phyloP scores from a whole-genome alignment of 148 eudicot genomes.

The Rhododendron molle region DNA sequence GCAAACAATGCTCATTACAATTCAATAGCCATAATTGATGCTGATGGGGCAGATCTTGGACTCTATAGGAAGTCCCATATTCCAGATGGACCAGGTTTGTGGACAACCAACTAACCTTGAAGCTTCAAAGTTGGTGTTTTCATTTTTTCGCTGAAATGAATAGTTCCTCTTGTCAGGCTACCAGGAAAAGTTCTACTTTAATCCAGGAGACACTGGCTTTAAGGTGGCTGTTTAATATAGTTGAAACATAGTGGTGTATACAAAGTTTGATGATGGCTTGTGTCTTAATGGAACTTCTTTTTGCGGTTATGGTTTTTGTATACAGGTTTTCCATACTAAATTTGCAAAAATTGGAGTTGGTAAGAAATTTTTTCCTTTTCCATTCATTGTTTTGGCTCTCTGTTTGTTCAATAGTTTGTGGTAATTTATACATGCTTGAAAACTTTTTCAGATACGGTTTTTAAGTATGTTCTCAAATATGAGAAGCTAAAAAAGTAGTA shows the following conservation, averaged over 20 bases:
- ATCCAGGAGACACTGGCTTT: slow-evolving; percentile 96
- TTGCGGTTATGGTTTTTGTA: slow-evolving; percentile 20
- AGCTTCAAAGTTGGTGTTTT: not conserved
- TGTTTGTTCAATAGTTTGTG: not conserved
- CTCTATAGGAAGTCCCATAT: slow-evolving; percentile 91
- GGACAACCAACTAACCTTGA: not conserved
- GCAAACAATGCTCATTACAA: slow-evolving; percentile 97
- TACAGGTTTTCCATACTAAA: slow-evolving; percentile 86
- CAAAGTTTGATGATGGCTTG: not conserved
- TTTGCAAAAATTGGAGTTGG: slow-evolving; percentile 98
- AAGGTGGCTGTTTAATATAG: slow-evolving; percentile 43
- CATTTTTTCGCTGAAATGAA: not conserved
- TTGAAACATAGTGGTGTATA: not conserved
- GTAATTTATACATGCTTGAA: not conserved
- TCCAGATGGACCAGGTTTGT: slow-evolving; percentile 94
- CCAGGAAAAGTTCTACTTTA: slow-evolving; percentile 94
- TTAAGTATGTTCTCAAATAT: not conserved
- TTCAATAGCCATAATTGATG: slow-evolving; percentile 89
- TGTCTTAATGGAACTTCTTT: slow-evolving; percentile 13
- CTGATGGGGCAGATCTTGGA: slow-evolving; percentile 96
- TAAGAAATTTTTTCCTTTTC: slow-evolving; percentile 29
- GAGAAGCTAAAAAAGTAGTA: not conserved
- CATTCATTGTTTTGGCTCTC: not conserved
- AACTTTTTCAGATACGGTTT: not conserved
- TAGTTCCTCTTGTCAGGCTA: slow-evolving; percentile 49